phyloP scores from a whole-genome alignment of 805 yeast genomes.

The Lachancea sp. region DNA sequence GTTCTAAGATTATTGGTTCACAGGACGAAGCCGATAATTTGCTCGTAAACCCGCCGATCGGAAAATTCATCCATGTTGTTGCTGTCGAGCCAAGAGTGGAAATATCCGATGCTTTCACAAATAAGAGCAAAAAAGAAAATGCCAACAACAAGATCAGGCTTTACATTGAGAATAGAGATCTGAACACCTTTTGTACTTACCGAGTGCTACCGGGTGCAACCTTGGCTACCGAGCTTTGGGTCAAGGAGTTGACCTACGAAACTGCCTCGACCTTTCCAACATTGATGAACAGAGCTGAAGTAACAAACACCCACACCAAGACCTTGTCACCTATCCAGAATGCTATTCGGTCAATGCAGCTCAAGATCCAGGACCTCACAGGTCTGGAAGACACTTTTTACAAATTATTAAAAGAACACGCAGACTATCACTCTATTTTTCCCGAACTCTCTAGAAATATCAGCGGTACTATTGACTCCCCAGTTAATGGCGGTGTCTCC shows the following conservation, averaged over 20 bases:
- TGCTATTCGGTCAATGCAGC: constrained; percentile 60
- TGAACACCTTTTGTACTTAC: constrained; percentile 61
- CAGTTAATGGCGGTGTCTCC: constrained; percentile 88
- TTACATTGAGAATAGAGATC: constrained; percentile 67
- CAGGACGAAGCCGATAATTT: constrained; percentile 52
- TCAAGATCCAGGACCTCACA: constrained; percentile 66
- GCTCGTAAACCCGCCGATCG: constrained; percentile 49
- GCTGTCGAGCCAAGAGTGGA: constrained; percentile 55
- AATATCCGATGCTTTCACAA: constrained; percentile 37
- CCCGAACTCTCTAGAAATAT: constrained; percentile 62
- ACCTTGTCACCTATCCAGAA: constrained; percentile 79
- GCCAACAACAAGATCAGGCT: constrained; percentile 54
- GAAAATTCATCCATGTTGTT: constrained; percentile 65
- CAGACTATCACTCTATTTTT: constrained; percentile 43
- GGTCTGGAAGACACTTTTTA: constrained; percentile 58
- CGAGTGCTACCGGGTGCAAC: constrained; percentile 69
- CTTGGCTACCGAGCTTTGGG: constrained; percentile 73
- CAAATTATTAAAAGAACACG: constrained; percentile 46
- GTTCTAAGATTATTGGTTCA: constrained; percentile 59
- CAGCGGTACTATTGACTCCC: constrained; percentile 85
- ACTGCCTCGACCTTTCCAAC: constrained; percentile 78
- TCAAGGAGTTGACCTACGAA: constrained; percentile 76
- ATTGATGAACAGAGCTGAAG: constrained; percentile 76
- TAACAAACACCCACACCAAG: constrained; percentile 41
- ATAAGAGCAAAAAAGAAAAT: constrained; percentile 36